Evolutionary conservation across 768 basidiomycete genomes (phyloP), one percentile per base, ranked within the genome.

Genomic region (Psilocybe tampanensis): DNA sequence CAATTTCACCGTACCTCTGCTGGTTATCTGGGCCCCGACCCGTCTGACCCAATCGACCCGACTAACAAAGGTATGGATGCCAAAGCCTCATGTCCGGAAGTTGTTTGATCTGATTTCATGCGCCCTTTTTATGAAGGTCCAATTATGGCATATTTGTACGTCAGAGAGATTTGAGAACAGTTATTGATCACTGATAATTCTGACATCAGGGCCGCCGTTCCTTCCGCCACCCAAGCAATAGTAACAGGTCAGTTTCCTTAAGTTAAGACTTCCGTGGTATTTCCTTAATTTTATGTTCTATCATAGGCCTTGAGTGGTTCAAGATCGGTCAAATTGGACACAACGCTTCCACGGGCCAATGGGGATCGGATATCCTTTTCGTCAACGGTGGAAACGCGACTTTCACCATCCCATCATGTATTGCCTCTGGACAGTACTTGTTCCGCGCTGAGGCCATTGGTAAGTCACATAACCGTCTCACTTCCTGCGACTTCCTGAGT

Each of bases 391-490:
- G 83, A 32, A 80, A 82, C 53, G 78, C 77, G 2, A 76, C 73
- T 12, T 81, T 83, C 70, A 67, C 60, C 18, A 70, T 83, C 56
- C 82, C 82, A 0, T 64, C 64, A 7, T 83, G 82, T 64, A 78
- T 82, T 50, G 64, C 70, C 0, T 62, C 78, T 13, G 81, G 82
- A 9, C 72, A 82, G 34, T 82, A 84, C 59, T 70, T 84, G 17
- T 71, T 84, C 19, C 75, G 82, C 18, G 75, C 74, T 24, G 84
- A 85, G 62, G 66, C 82, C 51, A 84, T 84, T 58, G 81, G 80
- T 81, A 61, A 29, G 72, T 29, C 55, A 7, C 8, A 26, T 23
- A 13, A 1, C 3, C 5, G 34, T 39, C 8, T 29, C n/a, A 11
- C 26, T 3, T 11, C 24, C 21, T 48, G 17, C 13, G 7, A 23